Evolutionary conservation across 2,329 filamentous ascomycete species (phyloP), one percentile per base, ranked within the genome.

Genomic region (Colletotrichum eleusines): DNA sequence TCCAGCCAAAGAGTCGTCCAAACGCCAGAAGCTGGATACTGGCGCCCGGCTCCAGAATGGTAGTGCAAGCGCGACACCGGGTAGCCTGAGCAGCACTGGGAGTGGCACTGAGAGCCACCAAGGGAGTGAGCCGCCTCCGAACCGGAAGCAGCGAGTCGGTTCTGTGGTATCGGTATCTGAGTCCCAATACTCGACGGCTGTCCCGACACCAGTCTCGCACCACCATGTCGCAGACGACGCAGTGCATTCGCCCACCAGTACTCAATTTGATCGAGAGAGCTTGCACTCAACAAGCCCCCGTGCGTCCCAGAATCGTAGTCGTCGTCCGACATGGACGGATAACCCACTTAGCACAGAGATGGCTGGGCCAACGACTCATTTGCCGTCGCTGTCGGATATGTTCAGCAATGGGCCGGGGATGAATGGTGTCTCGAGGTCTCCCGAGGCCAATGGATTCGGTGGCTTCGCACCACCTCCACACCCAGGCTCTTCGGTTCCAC

Each of bases 341-440:
- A 65, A 31, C 4, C 67, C 62, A 20, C 28, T 33, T 1, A 58
- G 28, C 20, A 38, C 67, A n/a, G 71, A 74, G n/a, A n/a, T 57
- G 5, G 26, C 72, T 55, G 46, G 75, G 26, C 80, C 81, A 16
- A 54, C 63, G 16, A 79, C 80, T 40, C 79, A 80, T 42, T 77
- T 87, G 3, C 85, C 85, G 5, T 84, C 84, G 0, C 74, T 87
- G 8, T 85, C 83, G 1, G 83, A 86, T 69, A 80, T 87, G 75
- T 79, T 87, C 40, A 84, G 84, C n/a, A 77, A 79, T 54, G 77
- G 79, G 16, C 31, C 33, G 26, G 69, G 73, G 5, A 62, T 76
- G 35, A 71, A 75, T 9, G 76, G 71, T 14, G 63, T 69, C 9
- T 65, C 71, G 1, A 71, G 66, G 20, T 71, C 72, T 20, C 63